Evolutionary conservation across 2,329 filamentous ascomycete genomes (phyloP).

Genomic region (Fusarium penzigii): DNA sequence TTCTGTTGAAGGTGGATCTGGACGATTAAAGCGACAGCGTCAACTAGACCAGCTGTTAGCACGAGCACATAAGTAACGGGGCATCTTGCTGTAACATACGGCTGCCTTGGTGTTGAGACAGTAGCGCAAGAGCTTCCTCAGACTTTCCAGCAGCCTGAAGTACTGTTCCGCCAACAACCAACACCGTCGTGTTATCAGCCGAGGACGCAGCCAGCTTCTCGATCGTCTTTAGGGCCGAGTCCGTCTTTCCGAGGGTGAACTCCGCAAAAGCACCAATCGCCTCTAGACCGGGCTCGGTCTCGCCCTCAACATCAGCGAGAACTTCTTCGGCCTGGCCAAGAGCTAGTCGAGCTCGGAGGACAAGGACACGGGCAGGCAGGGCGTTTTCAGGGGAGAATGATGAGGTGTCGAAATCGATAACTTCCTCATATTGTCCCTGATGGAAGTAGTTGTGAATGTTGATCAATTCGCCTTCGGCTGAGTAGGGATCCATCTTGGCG

Average conservation of each 20-base stretch:
- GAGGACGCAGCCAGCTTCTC: slow-evolving; percentile 68
- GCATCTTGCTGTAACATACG: slow-evolving; percentile 54
- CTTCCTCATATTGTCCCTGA: slow-evolving; percentile 82
- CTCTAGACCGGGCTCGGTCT: slow-evolving; percentile 69
- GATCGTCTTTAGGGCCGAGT: slow-evolving; percentile 62
- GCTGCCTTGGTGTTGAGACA: slow-evolving; percentile 83
- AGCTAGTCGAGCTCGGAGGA: slow-evolving; percentile 80
- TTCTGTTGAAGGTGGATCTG: slow-evolving; percentile 94
- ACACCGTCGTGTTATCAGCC: slow-evolving; percentile 75
- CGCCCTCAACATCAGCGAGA: slow-evolving; percentile 65
- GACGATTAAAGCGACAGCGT: slow-evolving; percentile 81
- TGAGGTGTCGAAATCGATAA: slow-evolving; percentile 81
- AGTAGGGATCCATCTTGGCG: slow-evolving; percentile 67
- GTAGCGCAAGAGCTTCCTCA: slow-evolving; percentile 80
- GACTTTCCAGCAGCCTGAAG: slow-evolving; percentile 76
- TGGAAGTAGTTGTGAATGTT: slow-evolving; percentile 72
- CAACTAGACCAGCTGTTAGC: slow-evolving; percentile 47
- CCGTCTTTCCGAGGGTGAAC: slow-evolving; percentile 58
- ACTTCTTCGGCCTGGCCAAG: slow-evolving; percentile 77
- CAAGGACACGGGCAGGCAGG: slow-evolving; percentile 73
- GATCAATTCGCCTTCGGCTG: slow-evolving; percentile 69
- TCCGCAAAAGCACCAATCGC: slow-evolving; percentile 78
- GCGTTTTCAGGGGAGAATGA: slow-evolving; percentile 78
- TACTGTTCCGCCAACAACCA: slow-evolving; percentile 79
- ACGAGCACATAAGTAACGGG: slow-evolving; percentile 4